Percentiles rank a stretch among this genome's conserved stretches.
These are phyloP conservation scores for Xylariaceae sp. DNA, from an alignment of 2,329 filamentous ascomycete species.

Conservation along the genomic window DNA sequence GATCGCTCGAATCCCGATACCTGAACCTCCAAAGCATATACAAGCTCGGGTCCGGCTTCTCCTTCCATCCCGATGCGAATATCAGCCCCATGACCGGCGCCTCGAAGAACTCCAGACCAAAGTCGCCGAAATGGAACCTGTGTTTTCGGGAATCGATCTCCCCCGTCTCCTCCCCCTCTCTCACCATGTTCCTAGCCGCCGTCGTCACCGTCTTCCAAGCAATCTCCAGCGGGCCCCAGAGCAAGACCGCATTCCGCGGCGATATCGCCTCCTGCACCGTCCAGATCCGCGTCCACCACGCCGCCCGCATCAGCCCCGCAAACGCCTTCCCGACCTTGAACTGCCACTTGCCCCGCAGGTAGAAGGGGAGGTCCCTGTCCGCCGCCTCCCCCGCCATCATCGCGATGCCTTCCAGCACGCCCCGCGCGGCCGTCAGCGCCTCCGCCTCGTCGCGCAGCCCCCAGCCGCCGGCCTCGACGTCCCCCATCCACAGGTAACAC, in stretches of 20 bases:
- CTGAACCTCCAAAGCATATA: slow-evolving; percentile 17
- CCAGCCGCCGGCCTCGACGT: slow-evolving; percentile 2
- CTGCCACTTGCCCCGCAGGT: background rate
- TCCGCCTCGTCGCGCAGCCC: slow-evolving; percentile 1
- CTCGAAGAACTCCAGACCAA: slow-evolving; percentile 3
- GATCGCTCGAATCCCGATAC: slow-evolving; percentile 16
- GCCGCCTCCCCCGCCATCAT: slow-evolving; percentile 7
- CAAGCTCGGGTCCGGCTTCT: slow-evolving; percentile 1
- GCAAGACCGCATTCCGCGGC: slow-evolving; percentile 4
- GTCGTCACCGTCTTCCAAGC: slow-evolving; percentile 10
- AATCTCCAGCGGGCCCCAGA: slow-evolving; percentile 15
- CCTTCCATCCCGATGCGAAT: slow-evolving; percentile 9
- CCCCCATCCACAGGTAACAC: slow-evolving; percentile 16
- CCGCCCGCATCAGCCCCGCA: slow-evolving; percentile 1
- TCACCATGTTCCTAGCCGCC: slow-evolving; percentile 6
- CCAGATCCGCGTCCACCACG: slow-evolving; percentile 19
- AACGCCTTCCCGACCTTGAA: slow-evolving; percentile 8
- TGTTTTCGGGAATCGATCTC: background rate
- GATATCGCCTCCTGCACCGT: slow-evolving; percentile 18
- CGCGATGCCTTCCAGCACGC: slow-evolving; percentile 9
- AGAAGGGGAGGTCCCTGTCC: background rate
- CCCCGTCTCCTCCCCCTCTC: background rate
- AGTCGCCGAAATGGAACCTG: too few species aligned
- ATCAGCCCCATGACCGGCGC: slow-evolving; percentile 8
- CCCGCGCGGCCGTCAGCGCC: slow-evolving; percentile 6